Evolutionary conservation across 352 stramenopile species (phyloP).

Genomic region (Peronosclerospora sorghi): DNA sequence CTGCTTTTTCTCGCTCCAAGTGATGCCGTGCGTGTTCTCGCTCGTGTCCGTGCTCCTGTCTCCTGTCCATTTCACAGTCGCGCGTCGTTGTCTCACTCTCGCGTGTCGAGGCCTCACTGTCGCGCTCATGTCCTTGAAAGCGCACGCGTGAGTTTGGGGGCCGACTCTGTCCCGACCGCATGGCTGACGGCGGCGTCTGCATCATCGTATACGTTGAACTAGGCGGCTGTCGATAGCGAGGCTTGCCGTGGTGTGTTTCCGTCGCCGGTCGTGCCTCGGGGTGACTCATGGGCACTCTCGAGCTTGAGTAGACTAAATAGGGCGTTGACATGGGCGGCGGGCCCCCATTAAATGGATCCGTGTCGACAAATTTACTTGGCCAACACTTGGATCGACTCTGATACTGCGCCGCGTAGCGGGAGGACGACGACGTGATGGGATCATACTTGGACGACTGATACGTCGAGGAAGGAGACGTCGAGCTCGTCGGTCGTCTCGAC

Average conservation of each 20-base stretch:
- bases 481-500: background rate
- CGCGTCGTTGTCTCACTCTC: conserved; percentile 3
- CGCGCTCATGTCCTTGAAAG: conserved; percentile 20
- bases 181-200: conserved; percentile 6
- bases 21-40: conserved; percentile 7
- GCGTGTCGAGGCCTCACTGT: background rate
- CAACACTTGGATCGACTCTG: conserved; percentile 34
- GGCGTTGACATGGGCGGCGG: conserved; percentile 31
- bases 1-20: background rate
- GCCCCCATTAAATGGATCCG: conserved; percentile 24
- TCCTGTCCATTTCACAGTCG: conserved; percentile 9
- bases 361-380: conserved; percentile 2
- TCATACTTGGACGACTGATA: conserved; percentile 12
- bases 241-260: conserved; percentile 5
- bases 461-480: conserved; percentile 1
- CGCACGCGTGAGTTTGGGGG: conserved; percentile 29
- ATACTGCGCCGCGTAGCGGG: conserved; percentile 23
- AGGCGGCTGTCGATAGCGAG: background rate
- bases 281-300: conserved; percentile 6
- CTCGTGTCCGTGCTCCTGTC: conserved; percentile 13
- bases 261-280: conserved; percentile 4
- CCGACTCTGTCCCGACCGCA: conserved; percentile 10
- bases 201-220: background rate
- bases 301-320: conserved; percentile 34
- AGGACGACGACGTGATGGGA: conserved; percentile 1